Conservation (phyloP, 805 yeast genomes). For the Yarrowia sp. region DNA sequence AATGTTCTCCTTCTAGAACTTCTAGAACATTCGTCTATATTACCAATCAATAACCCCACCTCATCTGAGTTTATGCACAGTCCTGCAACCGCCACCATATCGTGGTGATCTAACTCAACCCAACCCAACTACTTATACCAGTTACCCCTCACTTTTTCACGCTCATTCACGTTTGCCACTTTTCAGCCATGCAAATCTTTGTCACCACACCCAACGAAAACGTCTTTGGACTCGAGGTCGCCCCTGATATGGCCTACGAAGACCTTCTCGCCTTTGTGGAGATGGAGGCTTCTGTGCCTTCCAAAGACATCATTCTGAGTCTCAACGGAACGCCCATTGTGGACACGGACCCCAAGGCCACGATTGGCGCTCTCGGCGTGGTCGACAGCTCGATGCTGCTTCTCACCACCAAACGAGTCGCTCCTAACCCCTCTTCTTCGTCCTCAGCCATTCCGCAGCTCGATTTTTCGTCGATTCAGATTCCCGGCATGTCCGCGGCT, state of each 20-base stretch:
- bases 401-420: constrained; percentile 15
- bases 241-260: constrained; percentile 21
- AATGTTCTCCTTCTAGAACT: too few relatives aligned
- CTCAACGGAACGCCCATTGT: constrained; percentile 18
- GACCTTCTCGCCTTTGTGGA: constrained; percentile 35
- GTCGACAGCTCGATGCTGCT: constrained; percentile 16
- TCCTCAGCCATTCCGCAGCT: constrained; percentile 38
- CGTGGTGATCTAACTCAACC: neutral
- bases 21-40: neutral
- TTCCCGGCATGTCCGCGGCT: neutral
- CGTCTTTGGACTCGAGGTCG: constrained; percentile 36
- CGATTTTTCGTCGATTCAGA: constrained; percentile 28
- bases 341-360: constrained; percentile 23
- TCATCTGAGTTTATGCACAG: neutral
- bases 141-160: neutral
- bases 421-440: neutral
- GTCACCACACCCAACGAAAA: constrained; percentile 14
- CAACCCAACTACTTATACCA: too few relatives aligned
- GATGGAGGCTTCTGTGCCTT: constrained; percentile 26
- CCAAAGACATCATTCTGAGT: constrained; percentile 22
- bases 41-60: neutral
- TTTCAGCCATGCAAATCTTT: constrained; percentile 20
- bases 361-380: constrained; percentile 12
- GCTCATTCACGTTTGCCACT: neutral
- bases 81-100: constrained; percentile 21